These are phyloP conservation scores for Cyberlindnera maritima DNA, from an alignment of 805 yeast species.

Conservation along the genomic window DNA sequence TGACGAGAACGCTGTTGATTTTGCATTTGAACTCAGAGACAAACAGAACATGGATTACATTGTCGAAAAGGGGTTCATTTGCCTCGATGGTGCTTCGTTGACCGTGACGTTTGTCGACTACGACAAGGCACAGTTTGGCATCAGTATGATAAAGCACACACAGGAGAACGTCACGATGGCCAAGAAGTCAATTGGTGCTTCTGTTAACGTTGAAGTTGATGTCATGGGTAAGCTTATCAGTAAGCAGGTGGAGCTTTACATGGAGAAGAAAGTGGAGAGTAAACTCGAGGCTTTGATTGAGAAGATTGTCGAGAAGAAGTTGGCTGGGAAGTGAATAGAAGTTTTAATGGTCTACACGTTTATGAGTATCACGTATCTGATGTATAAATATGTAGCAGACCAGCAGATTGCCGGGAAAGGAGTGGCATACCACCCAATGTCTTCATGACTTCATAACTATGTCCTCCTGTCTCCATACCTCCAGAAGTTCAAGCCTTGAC, in stretches of 20 bases:
- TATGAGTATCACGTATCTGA: neutral
- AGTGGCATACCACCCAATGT: no score
- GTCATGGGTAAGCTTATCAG: slow-evolving; percentile 89
- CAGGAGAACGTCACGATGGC: slow-evolving; percentile 80
- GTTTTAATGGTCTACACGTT: neutral
- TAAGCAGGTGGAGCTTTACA: slow-evolving; percentile 66
- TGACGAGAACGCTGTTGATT: slow-evolving; percentile 75
- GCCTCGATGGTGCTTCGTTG: slow-evolving; percentile 89
- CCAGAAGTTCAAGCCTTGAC: slow-evolving; percentile 4
- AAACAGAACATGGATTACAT: slow-evolving; percentile 59
- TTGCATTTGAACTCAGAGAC: slow-evolving; percentile 72
- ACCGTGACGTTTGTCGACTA: slow-evolving; percentile 83
- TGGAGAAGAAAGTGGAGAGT: slow-evolving; percentile 27
- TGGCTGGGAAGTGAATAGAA: slow-evolving; percentile 17
- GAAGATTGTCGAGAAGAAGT: slow-evolving; percentile 41
- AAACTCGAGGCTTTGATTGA: slow-evolving; percentile 29
- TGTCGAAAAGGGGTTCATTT: slow-evolving; percentile 93
- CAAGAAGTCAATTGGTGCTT: slow-evolving; percentile 54
- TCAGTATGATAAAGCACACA: slow-evolving; percentile 90
- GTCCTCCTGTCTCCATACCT: no score
- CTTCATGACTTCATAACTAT: no score
- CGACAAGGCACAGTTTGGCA: slow-evolving; percentile 54
- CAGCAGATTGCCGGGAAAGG: no score
- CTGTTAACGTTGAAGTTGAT: slow-evolving; percentile 92
- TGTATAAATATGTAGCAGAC: no score